Conservation (phyloP, 495 filamentous ascomycete genomes). For the Trichoderma parareesei region DNA sequence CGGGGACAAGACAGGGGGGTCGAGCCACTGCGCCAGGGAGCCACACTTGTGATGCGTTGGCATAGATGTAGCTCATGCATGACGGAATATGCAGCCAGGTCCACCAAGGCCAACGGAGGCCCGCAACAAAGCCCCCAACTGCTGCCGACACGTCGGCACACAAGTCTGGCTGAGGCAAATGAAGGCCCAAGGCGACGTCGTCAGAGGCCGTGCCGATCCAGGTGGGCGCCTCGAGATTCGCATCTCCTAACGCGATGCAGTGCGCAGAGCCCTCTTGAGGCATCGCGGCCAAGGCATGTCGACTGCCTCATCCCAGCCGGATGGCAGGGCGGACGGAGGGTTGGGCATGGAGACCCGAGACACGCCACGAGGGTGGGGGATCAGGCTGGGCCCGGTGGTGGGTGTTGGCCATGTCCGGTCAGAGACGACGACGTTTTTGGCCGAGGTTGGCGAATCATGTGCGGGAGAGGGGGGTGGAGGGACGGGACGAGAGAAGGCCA, state of each 20-base stretch:
- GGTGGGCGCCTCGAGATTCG: not conserved
- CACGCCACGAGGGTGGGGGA: slow-evolving; percentile 7
- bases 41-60: slow-evolving; percentile 43
- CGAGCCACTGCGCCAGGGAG: slow-evolving; percentile 14
- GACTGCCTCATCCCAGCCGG: not conserved
- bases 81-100: slow-evolving; percentile 48
- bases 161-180: not conserved
- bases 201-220: not conserved
- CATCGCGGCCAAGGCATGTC: not conserved
- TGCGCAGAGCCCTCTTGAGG: not conserved
- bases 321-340: slow-evolving; percentile 2
- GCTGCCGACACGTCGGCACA: slow-evolving; percentile 7
- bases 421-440: not conserved
- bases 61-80: slow-evolving; percentile 33
- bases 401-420: slow-evolving; percentile 6
- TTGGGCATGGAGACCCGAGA: not conserved
- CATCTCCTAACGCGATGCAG: slow-evolving; percentile 5
- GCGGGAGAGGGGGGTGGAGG: not conserved
- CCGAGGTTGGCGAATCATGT: slow-evolving; percentile 1
- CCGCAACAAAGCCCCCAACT: slow-evolving; percentile 4
- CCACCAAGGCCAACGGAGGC: slow-evolving; percentile 24
- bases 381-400: not conserved
- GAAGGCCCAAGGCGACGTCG: not conserved
- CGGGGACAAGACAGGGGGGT: slow-evolving; percentile 18
- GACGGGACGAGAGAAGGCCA: not conserved